Base-by-base conservation (phyloP, 169 alveolate species). In the Plasmodium chabaudi region DNA sequence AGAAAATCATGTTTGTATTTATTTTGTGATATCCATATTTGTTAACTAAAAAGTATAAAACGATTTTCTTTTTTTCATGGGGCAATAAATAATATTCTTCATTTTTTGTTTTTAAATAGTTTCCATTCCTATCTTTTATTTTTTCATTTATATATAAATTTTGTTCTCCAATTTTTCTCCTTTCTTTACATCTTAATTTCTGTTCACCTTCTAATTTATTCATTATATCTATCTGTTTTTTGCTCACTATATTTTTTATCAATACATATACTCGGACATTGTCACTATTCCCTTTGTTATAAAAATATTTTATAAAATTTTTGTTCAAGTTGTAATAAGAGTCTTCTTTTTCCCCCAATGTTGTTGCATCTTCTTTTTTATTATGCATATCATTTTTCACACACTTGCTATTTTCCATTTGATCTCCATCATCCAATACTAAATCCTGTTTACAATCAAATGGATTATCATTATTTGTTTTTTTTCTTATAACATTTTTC, bases 11-110 rank as follows among this genome's bases (percentile, higher is more conserved):
- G 5, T 64, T 67, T 46, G 65, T 15, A 46, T 79, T 68, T 59
- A 79, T 67, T 51, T 79, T 60, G 57, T 79, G 82, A 69, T 79
- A 79, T 23, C 89, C 89, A 39, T 79, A 79, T 55, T 65, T 69
- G 44, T 79, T 79, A 60, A 79, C 82, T 65, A 79, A 69, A 55
- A 79, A 79, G 60, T 65, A 79, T 6, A 79, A 47, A 65, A 34
- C 23, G 15, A 79, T 79, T 65, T 79, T 79, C 47, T 67, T 79
- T 67, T 64, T 79, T 27, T 79, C 89, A 49, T 79, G 71, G 23
- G 89, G 89, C 25, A 9, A 55, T 55, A 79, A 34, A 60, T 69
- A 65, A 47, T 79, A 67, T 34, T 53, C 71, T 1, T 61, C 82
- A 42, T 55, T 47, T 67, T 79, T 82, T 6, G 21, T 69, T 79